These are phyloP conservation scores for Tetradesmus lagerheimii DNA, from an alignment of 139 green algal genomes.

Conservation along the genomic window DNA sequence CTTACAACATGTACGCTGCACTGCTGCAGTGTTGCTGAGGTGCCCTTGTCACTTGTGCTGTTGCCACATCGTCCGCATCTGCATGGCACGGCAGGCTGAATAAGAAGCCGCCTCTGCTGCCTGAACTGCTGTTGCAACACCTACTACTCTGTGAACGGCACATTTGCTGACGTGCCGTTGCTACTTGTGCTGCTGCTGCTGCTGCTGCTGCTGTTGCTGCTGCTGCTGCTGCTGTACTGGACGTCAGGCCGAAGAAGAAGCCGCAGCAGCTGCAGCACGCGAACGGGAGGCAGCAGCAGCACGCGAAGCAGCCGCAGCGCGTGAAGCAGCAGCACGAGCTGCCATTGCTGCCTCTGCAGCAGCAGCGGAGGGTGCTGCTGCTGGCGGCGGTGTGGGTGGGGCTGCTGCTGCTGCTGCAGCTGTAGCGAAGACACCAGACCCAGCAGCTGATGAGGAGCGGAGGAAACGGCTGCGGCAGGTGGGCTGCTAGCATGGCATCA, in stretches of 20 bases:
- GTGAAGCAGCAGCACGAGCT: neutral
- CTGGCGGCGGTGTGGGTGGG: neutral
- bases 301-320: conserved; percentile 7
- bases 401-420: neutral
- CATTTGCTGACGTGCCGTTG: neutral
- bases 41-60: too few species aligned
- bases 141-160: too few species aligned
- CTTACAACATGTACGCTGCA: too few species aligned
- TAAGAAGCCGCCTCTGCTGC: too few species aligned
- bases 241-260: neutral
- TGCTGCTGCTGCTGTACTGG: neutral
- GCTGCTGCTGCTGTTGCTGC: neutral
- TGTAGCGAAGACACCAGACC: neutral
- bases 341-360: neutral
- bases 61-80: neutral
- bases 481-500: too few species aligned
- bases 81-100: too few species aligned
- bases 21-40: too few species aligned
- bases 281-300: neutral
- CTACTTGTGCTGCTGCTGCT: neutral
- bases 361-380: neutral
- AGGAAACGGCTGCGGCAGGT: conserved; percentile 38
- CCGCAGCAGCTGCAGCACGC: neutral
- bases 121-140: too few species aligned
- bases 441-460: conserved; percentile 47